phyloP scores from a whole-genome alignment of 2,329 filamentous ascomycete genomes.

The Aspergillus tanneri region DNA sequence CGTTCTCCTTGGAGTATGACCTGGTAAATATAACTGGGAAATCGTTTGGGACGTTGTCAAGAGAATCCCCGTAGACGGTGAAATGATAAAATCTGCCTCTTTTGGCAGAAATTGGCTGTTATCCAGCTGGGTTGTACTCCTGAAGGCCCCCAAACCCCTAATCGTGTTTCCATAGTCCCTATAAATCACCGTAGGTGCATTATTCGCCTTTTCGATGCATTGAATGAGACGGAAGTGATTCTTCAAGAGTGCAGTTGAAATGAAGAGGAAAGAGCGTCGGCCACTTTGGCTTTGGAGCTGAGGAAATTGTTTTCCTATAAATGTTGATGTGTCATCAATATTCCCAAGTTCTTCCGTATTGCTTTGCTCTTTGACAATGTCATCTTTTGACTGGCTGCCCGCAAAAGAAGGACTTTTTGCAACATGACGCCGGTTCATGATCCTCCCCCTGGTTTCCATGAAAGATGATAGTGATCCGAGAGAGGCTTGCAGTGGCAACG shows the following conservation, averaged over 20 bases:
- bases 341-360: not conserved
- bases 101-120: not conserved
- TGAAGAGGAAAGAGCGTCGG: constrained; percentile 27
- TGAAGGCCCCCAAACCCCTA: not conserved
- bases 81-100: constrained; percentile 67
- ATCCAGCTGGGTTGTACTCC: not conserved
- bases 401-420: constrained; percentile 29
- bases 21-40: constrained; percentile 69
- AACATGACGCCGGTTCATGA: constrained; percentile 27
- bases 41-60: constrained; percentile 69
- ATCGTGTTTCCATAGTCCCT: constrained; percentile 21
- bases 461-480: constrained; percentile 50
- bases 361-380: not conserved
- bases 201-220: constrained; percentile 18
- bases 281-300: not conserved
- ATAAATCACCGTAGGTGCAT: constrained; percentile 24
- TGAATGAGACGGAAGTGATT: constrained; percentile 25
- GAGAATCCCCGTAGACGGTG: constrained; percentile 67
- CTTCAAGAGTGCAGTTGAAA: constrained; percentile 29
- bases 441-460: constrained; percentile 48
- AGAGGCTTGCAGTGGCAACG: constrained; percentile 24
- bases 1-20: constrained; percentile 43
- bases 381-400: not conserved
- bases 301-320: not conserved
- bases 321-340: not conserved